These are phyloP conservation scores for Canavalia gladiata DNA, from an alignment of 306 rosid genomes.

Conservation along the genomic window DNA sequence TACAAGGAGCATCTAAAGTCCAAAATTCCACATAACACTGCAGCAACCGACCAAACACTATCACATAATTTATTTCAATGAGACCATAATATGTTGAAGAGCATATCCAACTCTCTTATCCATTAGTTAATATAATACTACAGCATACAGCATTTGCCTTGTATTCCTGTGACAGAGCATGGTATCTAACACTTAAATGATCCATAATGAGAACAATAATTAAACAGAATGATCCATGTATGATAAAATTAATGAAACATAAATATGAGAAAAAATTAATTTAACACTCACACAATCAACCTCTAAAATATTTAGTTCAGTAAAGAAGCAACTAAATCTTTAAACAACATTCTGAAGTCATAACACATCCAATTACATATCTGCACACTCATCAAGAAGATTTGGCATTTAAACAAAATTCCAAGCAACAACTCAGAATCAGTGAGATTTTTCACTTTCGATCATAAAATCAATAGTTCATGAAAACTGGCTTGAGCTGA, in stretches of 20 bases:
- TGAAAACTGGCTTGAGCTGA: conserved; percentile 16
- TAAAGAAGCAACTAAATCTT: conserved; percentile 10
- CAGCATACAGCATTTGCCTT: conserved; percentile 4
- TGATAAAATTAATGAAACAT: conserved; percentile 37
- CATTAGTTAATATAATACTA: conserved; percentile 20
- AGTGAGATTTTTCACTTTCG: background rate
- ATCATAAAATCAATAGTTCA: conserved; percentile 8
- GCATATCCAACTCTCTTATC: conserved; percentile 33
- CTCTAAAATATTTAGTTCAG: conserved; percentile 18
- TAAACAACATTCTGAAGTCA: conserved; percentile 2
- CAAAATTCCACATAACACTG: conserved; percentile 2
- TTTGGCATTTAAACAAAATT: background rate
- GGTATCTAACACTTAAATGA: conserved; percentile 8
- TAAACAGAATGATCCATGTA: conserved; percentile 13
- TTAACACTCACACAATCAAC: conserved; percentile 1
- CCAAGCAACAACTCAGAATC: background rate
- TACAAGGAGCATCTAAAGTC: conserved; percentile 28
- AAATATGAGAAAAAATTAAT: conserved; percentile 18
- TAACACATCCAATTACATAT: background rate
- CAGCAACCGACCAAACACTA: conserved; percentile 30
- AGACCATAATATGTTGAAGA: background rate
- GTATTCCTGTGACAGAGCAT: conserved; percentile 13
- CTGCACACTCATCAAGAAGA: background rate
- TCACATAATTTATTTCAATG: background rate
- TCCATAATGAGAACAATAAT: conserved; percentile 3